These are phyloP conservation scores for Sphagnum fallax DNA, from an alignment of 228 moss, liverwort and hornwort species.

Conservation along the genomic window DNA sequence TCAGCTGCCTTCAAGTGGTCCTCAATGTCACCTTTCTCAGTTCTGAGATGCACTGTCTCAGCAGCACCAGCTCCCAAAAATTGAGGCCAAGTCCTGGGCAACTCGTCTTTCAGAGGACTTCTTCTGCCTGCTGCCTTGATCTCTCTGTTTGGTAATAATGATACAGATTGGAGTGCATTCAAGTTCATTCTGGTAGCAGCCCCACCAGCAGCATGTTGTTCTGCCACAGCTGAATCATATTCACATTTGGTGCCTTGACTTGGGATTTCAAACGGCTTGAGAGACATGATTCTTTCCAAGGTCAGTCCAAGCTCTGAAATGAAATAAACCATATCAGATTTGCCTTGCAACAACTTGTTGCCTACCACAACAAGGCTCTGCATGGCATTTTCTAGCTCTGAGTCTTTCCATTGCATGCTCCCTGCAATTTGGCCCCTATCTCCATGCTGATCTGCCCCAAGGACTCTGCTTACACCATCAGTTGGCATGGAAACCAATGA, in stretches of 20 bases:
- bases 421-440: constrained; percentile 19
- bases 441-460: not conserved
- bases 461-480: not conserved
- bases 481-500: constrained; percentile 10
- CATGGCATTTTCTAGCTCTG: constrained; percentile 28
- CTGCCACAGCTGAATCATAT: no score
- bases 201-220: no score
- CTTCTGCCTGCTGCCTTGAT: no score
- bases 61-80: not conserved
- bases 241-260: not conserved
- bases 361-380: constrained; percentile 41
- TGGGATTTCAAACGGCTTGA: constrained; percentile 13
- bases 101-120: no score
- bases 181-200: no score
- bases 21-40: constrained; percentile 23
- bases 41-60: constrained; percentile 30
- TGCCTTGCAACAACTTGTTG: constrained; percentile 54
- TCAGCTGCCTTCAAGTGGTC: constrained; percentile 13
- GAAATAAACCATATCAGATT: constrained; percentile 50
- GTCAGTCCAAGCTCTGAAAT: constrained; percentile 47
- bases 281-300: constrained; percentile 41
- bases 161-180: no score
- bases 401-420: constrained; percentile 34
- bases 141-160: no score
- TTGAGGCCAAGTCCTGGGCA: no score